phyloP scores from a whole-genome alignment of 805 yeast genomes.

The Yarrowia divulgata region DNA sequence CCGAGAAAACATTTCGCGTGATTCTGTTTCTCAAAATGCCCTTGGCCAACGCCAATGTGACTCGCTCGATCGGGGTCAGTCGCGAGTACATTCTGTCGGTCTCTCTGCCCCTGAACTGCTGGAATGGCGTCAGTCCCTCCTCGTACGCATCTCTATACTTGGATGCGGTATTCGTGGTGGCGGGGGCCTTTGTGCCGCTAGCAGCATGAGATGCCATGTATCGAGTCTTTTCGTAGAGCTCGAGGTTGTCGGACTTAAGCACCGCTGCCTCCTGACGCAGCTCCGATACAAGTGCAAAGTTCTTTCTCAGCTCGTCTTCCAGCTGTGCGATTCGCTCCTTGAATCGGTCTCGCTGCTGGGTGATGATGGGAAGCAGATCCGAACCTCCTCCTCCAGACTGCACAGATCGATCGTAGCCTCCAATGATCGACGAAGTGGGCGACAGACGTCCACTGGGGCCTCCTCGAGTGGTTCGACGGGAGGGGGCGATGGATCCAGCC shows the following conservation, averaged over 20 bases:
- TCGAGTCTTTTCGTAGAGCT: constrained; percentile 72
- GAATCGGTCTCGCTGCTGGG: constrained; percentile 94
- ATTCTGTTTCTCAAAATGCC: constrained; percentile 76
- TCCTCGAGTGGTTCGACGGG: constrained; percentile 44
- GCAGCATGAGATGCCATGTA: constrained; percentile 45
- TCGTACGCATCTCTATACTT: constrained; percentile 73
- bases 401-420: constrained; percentile 45
- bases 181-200: constrained; percentile 34
- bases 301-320: constrained; percentile 78
- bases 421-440: constrained; percentile 52
- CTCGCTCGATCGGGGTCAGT: constrained; percentile 77
- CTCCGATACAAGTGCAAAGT: constrained; percentile 60
- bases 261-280: constrained; percentile 68
- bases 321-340: constrained; percentile 81
- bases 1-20: constrained; percentile 73
- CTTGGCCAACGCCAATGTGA: constrained; percentile 75
- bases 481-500: constrained; percentile 49
- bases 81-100: constrained; percentile 74
- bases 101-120: constrained; percentile 78
- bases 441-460: constrained; percentile 52
- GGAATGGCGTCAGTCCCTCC: constrained; percentile 80
- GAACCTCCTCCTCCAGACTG: constrained; percentile 43
- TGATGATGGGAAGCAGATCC: constrained; percentile 78
- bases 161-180: constrained; percentile 42
- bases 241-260: constrained; percentile 76